phyloP scores from a whole-genome alignment of 495 filamentous ascomycete species.

The Trichoderma erinaceum region DNA sequence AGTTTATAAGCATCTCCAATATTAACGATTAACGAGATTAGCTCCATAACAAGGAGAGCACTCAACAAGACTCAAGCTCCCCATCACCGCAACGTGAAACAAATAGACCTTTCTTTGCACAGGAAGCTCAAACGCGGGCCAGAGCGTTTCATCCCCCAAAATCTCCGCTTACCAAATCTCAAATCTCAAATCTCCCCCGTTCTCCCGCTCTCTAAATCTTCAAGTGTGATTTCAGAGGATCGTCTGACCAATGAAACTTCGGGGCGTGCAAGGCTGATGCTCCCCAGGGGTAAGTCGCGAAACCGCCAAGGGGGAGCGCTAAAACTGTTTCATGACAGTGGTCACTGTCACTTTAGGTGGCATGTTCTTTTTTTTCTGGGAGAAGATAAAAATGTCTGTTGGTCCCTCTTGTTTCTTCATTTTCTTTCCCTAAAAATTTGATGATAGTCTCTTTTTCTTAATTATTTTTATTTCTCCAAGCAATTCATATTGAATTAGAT shows the following conservation, averaged over 20 bases:
- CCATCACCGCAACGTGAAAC: slow-evolving; percentile 2
- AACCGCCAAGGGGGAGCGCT: background rate
- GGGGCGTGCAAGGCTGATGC: background rate
- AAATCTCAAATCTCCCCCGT: too few relatives aligned
- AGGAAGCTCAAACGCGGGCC: background rate
- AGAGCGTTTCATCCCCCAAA: slow-evolving; percentile 1
- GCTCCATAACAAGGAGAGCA: background rate
- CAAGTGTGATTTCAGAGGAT: background rate
- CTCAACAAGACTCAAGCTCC: too few relatives aligned
- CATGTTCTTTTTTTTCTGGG: background rate
- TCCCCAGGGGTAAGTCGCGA: background rate
- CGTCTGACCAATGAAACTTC: background rate
- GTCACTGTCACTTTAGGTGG: background rate
- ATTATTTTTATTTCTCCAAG: background rate
- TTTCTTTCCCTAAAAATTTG: background rate
- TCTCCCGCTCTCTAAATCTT: background rate
- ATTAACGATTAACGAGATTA: background rate
- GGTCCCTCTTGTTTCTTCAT: background rate
- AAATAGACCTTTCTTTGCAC: background rate
- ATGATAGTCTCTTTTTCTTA: background rate
- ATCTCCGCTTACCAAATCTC: background rate
- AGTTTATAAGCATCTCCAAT: background rate
- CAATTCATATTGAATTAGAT: background rate
- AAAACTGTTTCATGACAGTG: background rate
- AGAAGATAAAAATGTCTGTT: background rate